Conservation (phyloP, 1,284 basidiomycete species). For the Vanrija sp. region DNA sequence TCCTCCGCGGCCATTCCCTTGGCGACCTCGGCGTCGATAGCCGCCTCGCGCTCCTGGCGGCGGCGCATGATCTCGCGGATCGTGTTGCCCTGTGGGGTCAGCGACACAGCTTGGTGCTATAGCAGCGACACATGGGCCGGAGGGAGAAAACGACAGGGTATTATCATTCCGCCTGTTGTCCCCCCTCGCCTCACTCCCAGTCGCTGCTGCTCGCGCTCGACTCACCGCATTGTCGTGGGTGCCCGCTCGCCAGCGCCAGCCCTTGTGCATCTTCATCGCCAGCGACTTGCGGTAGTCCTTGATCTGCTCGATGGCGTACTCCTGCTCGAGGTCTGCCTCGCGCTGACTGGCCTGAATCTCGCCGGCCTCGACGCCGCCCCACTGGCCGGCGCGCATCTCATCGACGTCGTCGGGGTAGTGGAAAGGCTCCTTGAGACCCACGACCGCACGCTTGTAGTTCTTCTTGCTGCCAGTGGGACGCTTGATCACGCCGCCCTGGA, state of each 20-base stretch:
- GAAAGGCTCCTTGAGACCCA: conserved; percentile 83
- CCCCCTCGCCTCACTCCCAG: not conserved
- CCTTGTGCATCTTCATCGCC: conserved; percentile 38
- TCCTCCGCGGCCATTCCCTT: not conserved
- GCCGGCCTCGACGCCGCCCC: conserved; percentile 23
- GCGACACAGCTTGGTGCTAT: not conserved
- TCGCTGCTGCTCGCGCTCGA: not conserved
- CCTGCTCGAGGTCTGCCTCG: conserved; percentile 59
- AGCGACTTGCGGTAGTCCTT: conserved; percentile 51
- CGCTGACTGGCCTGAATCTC: conserved; percentile 56
- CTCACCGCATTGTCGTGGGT: conserved; percentile 42
- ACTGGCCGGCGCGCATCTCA: conserved; percentile 57
- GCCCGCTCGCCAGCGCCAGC: conserved; percentile 40
- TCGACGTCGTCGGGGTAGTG: conserved; percentile 78
- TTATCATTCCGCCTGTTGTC: not conserved
- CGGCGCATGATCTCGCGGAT: conserved; percentile 43
- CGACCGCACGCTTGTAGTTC: conserved; percentile 81
- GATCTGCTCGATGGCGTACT: conserved; percentile 56
- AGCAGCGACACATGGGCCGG: not conserved
- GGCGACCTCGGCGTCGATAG: conserved; percentile 42
- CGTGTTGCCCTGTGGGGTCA: conserved; percentile 35
- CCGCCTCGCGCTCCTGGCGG: conserved; percentile 57
- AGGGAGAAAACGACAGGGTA: not conserved
- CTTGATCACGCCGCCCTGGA: conserved; percentile 21
- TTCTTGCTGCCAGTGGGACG: conserved; percentile 48